A percentile compares a stretch with the other conserved stretches of the same genome.
Conservation (phyloP, 305 asterid species). For the Solanum hybrid region DNA sequence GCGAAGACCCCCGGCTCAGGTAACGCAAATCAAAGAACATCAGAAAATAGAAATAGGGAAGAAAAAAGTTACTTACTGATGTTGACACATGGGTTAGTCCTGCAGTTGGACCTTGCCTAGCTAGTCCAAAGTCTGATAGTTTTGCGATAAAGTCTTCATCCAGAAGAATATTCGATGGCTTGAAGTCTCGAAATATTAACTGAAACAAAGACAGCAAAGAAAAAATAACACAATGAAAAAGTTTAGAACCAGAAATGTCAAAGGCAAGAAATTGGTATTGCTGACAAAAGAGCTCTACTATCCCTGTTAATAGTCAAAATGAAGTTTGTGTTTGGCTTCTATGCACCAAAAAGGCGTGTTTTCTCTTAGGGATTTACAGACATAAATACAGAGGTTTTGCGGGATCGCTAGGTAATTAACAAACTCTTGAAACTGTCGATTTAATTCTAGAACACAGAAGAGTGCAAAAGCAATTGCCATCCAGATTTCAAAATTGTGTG, state of each 20-base stretch:
- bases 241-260: neutral
- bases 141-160: conserved; percentile 79
- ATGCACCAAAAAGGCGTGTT: neutral
- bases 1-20: neutral
- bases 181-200: conserved; percentile 88
- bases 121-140: conserved; percentile 87
- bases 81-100: conserved; percentile 77
- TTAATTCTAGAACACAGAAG: neutral
- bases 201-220: conserved; percentile 17
- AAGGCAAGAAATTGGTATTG: neutral
- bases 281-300: neutral
- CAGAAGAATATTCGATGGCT: conserved; percentile 81
- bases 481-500: neutral
- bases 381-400: neutral
- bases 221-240: neutral
- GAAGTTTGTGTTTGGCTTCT: neutral
- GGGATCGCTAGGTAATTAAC: neutral
- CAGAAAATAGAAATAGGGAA: neutral
- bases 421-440: neutral
- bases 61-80: conserved; percentile 35
- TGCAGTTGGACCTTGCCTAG: conserved; percentile 85
- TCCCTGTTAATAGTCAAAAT: neutral
- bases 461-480: neutral
- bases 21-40: neutral
- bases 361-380: neutral